Percentiles rank a stretch among this genome's conserved stretches.
Evolutionary conservation across 441 rosid species (phyloP).

Genomic region (Gossypium lobatum): DNA sequence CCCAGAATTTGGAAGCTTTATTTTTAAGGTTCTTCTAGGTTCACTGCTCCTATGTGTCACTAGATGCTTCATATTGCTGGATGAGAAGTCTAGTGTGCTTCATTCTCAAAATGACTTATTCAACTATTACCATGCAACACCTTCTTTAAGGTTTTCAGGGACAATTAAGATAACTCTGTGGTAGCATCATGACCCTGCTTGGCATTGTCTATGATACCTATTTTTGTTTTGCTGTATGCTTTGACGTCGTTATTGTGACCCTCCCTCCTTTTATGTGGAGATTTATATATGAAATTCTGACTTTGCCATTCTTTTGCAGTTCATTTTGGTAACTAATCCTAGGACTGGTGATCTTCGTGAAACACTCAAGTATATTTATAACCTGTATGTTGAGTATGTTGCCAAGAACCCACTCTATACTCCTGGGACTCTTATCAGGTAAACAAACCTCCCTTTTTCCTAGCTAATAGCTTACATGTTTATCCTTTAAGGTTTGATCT

Average conservation of each 20-base stretch:
- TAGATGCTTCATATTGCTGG: background rate
- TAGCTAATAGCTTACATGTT: background rate
- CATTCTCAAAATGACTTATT: background rate
- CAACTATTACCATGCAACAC: background rate
- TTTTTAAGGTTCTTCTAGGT: background rate
- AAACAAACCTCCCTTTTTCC: background rate
- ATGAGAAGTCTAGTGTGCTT: background rate
- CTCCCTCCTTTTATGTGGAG: background rate
- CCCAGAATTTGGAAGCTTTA: background rate
- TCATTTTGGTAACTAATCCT: conserved; percentile 86
- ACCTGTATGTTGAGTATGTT: conserved; percentile 80
- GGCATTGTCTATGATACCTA: background rate
- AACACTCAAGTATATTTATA: conserved; percentile 73
- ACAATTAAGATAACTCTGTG: background rate
- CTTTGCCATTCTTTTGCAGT: conserved; percentile 30
- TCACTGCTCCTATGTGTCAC: background rate
- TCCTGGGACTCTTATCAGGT: conserved; percentile 86
- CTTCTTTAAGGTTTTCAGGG: background rate
- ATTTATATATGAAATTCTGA: conserved; percentile 1
- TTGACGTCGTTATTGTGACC: background rate
- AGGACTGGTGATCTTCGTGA: conserved; percentile 79
- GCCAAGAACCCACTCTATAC: conserved; percentile 73
- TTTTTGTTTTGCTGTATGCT: background rate
- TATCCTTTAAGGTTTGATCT: background rate
- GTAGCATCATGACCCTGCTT: background rate